Evolutionary conservation across 257 asterid genomes (phyloP).

Genomic region (Anisodus tanguticus): DNA sequence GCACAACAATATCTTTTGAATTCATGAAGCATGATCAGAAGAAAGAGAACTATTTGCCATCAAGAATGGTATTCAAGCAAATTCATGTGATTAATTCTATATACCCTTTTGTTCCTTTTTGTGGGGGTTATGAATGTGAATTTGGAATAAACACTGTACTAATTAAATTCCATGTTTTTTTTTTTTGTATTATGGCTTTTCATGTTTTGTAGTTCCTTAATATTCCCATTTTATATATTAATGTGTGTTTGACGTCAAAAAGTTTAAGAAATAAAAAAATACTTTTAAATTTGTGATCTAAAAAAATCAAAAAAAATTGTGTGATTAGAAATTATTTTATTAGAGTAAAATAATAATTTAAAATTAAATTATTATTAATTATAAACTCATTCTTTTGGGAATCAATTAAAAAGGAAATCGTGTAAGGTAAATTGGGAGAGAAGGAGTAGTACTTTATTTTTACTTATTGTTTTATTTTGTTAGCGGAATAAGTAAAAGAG

Average conservation of each 20-base stretch:
- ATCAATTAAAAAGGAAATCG: no score
- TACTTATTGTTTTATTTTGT: not conserved
- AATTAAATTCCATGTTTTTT: not conserved
- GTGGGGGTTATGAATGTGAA: not conserved
- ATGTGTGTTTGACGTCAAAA: no score
- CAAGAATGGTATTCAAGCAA: not conserved
- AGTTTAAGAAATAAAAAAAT: no score
- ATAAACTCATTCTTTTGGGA: no score
- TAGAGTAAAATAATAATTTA: no score
- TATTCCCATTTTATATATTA: not conserved
- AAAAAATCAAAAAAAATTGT: no score
- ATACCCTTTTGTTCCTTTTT: not conserved
- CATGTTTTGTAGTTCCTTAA: not conserved
- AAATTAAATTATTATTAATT: no score
- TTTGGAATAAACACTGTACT: not conserved
- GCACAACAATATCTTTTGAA: not conserved
- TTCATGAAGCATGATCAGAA: slow-evolving; percentile 5
- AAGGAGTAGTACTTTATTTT: not conserved
- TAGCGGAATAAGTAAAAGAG: not conserved
- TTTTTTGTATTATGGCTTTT: not conserved
- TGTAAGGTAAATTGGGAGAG: no score
- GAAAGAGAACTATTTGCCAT: slow-evolving; percentile 13
- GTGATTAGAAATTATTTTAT: no score
- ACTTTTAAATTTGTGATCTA: no score
- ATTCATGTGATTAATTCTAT: not conserved